phyloP scores from a whole-genome alignment of 352 stramenopile genomes.

The Pythium volutum region DNA sequence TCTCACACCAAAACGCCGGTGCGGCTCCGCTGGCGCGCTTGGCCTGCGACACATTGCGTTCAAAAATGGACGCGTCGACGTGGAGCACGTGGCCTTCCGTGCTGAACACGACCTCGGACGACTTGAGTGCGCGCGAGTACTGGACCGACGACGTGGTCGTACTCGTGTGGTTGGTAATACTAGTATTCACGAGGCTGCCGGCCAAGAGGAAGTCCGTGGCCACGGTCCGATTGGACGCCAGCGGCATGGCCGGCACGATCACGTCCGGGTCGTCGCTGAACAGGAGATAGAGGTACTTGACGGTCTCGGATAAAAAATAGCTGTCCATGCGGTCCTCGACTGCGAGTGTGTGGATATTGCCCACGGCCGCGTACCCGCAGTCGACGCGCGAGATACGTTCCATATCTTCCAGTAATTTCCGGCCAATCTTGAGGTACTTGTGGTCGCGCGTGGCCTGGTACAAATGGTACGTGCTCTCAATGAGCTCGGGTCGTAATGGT shows the following conservation, averaged over 20 bases:
- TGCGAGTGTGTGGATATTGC: slow-evolving; percentile 85
- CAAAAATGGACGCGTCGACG: slow-evolving; percentile 56
- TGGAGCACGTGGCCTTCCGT: slow-evolving; percentile 81
- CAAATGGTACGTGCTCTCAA: slow-evolving; percentile 97
- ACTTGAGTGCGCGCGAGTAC: slow-evolving; percentile 43
- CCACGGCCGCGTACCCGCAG: slow-evolving; percentile 93
- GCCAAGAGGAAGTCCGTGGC: background rate
- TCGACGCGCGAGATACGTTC: slow-evolving; percentile 80
- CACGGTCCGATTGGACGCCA: background rate
- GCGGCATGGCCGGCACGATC: slow-evolving; percentile 48
- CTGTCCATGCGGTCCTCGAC: slow-evolving; percentile 98
- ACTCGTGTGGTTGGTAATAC: background rate
- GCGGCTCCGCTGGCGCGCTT: background rate
- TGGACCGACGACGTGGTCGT: no score
- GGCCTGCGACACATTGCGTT: slow-evolving; percentile 6
- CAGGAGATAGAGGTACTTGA: slow-evolving; percentile 99
- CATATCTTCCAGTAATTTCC: slow-evolving; percentile 87
- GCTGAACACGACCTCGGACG: slow-evolving; percentile 75
- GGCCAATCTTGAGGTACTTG: slow-evolving; percentile 88
- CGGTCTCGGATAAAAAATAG: slow-evolving; percentile 98
- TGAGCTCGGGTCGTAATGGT: slow-evolving; percentile 95
- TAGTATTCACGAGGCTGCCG: background rate
- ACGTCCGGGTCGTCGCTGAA: slow-evolving; percentile 92
- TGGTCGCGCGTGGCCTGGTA: slow-evolving; percentile 89
- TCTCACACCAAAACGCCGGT: slow-evolving; percentile 39